A percentile compares a stretch with the other conserved stretches of the same genome.
phyloP scores from a whole-genome alignment of 192 early-diverging fungal genomes.

The Coemansia sp. region DNA sequence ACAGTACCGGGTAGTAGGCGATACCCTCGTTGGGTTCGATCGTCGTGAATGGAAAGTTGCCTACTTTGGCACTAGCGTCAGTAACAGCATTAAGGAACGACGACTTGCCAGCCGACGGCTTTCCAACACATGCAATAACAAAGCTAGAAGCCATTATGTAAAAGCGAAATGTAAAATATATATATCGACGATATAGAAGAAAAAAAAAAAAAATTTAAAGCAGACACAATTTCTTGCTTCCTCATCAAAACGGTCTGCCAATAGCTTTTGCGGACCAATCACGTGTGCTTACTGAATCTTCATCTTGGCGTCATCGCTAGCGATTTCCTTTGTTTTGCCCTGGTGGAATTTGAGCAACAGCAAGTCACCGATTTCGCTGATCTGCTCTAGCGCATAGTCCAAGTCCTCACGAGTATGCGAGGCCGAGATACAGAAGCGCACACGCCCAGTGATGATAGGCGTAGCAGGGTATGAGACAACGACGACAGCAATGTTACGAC shows the following conservation, averaged over 20 bases:
- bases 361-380: slow-evolving; percentile 74
- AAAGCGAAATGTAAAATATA: neutral
- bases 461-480: slow-evolving; percentile 98
- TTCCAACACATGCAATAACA: slow-evolving; percentile 70
- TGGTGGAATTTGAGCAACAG: slow-evolving; percentile 66
- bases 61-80: slow-evolving; percentile 83
- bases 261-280: neutral
- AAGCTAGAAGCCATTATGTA: slow-evolving; percentile 48
- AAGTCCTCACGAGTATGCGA: slow-evolving; percentile 95
- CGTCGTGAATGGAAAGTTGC: slow-evolving; percentile 85
- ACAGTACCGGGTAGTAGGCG: slow-evolving; percentile 70
- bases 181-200: neutral
- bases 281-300: slow-evolving; percentile 15
- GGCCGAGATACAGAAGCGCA: slow-evolving; percentile 92
- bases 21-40: slow-evolving; percentile 83
- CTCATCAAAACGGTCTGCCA: neutral
- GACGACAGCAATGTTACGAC: slow-evolving; percentile 89
- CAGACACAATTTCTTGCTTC: too few relatives aligned
- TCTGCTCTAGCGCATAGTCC: slow-evolving; percentile 69
- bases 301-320: neutral
- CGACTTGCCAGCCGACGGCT: slow-evolving; percentile 80
- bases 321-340: slow-evolving; percentile 3
- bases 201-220: slow-evolving; percentile 1
- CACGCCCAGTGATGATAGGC: slow-evolving; percentile 92
- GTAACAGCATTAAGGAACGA: slow-evolving; percentile 81